Percentiles rank a stretch among this genome's conserved stretches.
phyloP scores from a whole-genome alignment of 106 monocot genomes.

The Phalaenopsis equestris region DNA sequence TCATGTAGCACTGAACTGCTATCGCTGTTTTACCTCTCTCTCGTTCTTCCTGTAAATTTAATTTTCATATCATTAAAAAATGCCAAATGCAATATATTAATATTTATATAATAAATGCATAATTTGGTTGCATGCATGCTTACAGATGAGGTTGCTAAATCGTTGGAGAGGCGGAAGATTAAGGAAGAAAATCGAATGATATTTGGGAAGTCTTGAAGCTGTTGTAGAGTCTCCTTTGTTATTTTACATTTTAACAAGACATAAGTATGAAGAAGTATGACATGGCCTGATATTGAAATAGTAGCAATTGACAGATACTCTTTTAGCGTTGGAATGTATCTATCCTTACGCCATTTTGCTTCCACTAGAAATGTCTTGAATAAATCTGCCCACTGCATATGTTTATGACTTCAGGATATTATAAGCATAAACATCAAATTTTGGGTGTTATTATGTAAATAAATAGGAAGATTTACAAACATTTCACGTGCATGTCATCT shows the following conservation, averaged over 20 bases:
- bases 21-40: conserved; percentile 40
- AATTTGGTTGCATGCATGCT: neutral
- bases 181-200: conserved; percentile 19
- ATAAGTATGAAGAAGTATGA: conserved; percentile 19
- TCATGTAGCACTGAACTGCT: conserved; percentile 42
- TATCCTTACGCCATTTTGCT: conserved; percentile 34
- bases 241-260: conserved; percentile 3
- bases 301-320: conserved; percentile 40
- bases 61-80: no score
- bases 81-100: no score
- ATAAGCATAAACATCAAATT: no score
- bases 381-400: conserved; percentile 38
- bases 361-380: conserved; percentile 34
- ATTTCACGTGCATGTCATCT: no score
- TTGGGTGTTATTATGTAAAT: no score
- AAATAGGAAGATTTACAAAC: no score
- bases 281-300: conserved; percentile 16
- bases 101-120: no score
- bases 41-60: conserved; percentile 29
- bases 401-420: no score
- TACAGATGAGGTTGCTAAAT: conserved; percentile 40
- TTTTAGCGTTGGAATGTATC: conserved; percentile 18
- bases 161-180: conserved; percentile 39
- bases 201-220: conserved; percentile 10
- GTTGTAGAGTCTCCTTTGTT: conserved; percentile 12